Conservation (phyloP, 352 stramenopile genomes). For the Globisporangium cystogenes region DNA sequence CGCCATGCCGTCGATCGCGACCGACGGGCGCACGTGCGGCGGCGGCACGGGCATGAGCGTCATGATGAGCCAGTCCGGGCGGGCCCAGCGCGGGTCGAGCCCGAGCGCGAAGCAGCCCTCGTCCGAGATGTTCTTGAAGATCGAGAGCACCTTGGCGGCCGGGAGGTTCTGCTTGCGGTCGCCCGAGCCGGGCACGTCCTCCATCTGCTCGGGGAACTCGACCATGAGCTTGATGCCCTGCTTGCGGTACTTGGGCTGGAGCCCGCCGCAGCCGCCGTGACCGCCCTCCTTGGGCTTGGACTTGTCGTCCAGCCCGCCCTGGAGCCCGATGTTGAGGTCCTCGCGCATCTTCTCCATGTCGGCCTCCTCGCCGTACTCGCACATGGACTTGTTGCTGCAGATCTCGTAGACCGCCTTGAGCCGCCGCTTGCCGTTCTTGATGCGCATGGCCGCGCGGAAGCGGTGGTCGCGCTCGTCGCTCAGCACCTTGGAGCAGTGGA, state of each 20-base stretch:
- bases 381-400: constrained; percentile 88
- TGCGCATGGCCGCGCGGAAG: constrained; percentile 78
- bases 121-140: constrained; percentile 97
- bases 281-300: constrained; percentile 75
- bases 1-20: constrained; percentile 92
- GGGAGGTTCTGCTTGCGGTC: constrained; percentile 97
- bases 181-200: constrained; percentile 89
- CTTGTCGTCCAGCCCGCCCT: constrained; percentile 80
- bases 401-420: constrained; percentile 95
- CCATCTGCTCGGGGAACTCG: constrained; percentile 94
- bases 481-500: constrained; percentile 95
- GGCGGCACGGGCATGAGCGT: constrained; percentile 98
- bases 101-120: constrained; percentile 95
- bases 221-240: constrained; percentile 94
- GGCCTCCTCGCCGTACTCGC: constrained; percentile 77
- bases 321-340: constrained; percentile 80
- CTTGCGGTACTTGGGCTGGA: constrained; percentile 95
- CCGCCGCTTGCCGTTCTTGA: constrained; percentile 87
- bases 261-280: constrained; percentile 74
- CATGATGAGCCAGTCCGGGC: constrained; percentile 98
- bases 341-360: constrained; percentile 89
- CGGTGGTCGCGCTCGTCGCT: constrained; percentile 88
- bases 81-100: constrained; percentile 92
- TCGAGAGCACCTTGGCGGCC: constrained; percentile 93
- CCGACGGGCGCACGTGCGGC: constrained; percentile 96